These are phyloP conservation scores for Biscutella laevigata DNA, from an alignment of 441 rosid species.

Conservation along the genomic window DNA sequence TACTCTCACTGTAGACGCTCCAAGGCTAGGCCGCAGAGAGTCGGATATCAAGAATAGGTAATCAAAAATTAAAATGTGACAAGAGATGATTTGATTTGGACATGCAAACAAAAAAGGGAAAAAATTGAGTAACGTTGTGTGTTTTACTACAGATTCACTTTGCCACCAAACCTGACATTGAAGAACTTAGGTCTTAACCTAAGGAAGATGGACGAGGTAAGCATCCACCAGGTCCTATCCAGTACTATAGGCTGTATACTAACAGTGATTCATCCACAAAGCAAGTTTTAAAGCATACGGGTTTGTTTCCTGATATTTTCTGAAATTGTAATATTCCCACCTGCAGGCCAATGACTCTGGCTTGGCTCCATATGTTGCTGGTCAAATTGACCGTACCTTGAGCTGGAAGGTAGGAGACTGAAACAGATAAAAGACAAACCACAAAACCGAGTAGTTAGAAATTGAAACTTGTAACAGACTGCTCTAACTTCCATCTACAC, in stretches of 20 bases:
- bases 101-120: too few relatives aligned
- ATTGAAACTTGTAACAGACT: not conserved
- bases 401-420: slow-evolving; percentile 46
- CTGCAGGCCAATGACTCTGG: slow-evolving; percentile 45
- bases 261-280: not conserved
- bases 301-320: not conserved
- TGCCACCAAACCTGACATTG: slow-evolving; percentile 68
- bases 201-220: slow-evolving; percentile 66
- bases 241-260: not conserved
- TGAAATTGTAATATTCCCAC: not conserved
- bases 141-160: slow-evolving; percentile 62
- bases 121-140: too few relatives aligned
- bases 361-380: slow-evolving; percentile 53
- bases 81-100: not conserved
- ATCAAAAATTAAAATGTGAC: not conserved
- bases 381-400: slow-evolving; percentile 52
- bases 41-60: slow-evolving; percentile 96
- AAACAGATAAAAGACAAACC: not conserved
- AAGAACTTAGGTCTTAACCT: slow-evolving; percentile 82
- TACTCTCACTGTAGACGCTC: slow-evolving; percentile 93
- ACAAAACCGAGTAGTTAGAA: not conserved
- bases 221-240: not conserved
- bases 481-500: not conserved
- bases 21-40: slow-evolving; percentile 96
- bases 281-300: not conserved